These are phyloP conservation scores for Agarophyton chilense DNA, from an alignment of 23 red algal species.

Conservation along the genomic window DNA sequence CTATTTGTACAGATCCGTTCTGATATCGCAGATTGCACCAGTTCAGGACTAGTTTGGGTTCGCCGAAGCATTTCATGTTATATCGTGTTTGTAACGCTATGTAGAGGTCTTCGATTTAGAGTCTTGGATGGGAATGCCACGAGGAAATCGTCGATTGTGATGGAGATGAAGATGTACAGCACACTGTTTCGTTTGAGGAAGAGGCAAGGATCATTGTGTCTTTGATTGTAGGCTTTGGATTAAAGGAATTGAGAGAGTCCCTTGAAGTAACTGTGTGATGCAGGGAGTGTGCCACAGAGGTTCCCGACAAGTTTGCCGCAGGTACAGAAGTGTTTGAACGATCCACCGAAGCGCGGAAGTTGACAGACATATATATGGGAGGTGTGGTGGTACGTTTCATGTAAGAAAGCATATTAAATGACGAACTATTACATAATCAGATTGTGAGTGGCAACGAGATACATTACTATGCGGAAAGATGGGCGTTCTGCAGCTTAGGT, in stretches of 20 bases:
- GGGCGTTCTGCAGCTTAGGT: not conserved
- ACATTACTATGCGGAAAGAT: not conserved
- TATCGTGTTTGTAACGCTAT: not conserved
- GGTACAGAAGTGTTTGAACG: not conserved
- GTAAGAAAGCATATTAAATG: constrained; percentile 4
- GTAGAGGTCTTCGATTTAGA: not conserved
- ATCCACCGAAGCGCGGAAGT: not conserved
- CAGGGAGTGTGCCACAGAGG: constrained; percentile 10
- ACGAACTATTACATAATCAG: not conserved
- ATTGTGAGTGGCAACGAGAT: not conserved
- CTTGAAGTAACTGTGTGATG: not conserved
- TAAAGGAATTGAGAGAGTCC: not conserved
- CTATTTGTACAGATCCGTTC: not conserved
- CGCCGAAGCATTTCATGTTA: not conserved
- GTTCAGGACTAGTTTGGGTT: constrained; percentile 4
- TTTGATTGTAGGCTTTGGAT: not conserved
- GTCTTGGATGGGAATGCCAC: not conserved
- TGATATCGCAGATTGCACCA: not conserved
- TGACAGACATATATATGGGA: not conserved
- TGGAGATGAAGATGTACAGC: not conserved
- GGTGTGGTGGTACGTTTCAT: constrained; percentile 15
- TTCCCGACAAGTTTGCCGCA: not conserved
- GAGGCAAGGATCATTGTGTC: not conserved
- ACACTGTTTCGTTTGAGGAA: not conserved
- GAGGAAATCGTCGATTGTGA: constrained; percentile 30